Conservation (phyloP, 306 rosid genomes). For the apple (Malus domestica) region ASM211411v1 NC_041789.1:8055001-8055500, state of each 20-base stretch:
- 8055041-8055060: too few species aligned
- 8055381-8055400: background rate
- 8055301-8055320: slow-evolving; percentile 45
- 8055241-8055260: background rate
- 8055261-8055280: background rate
- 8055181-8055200: too few species aligned
- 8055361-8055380: background rate
- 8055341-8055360: slow-evolving; percentile 26
- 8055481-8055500: slow-evolving; percentile 29
- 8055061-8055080: too few species aligned
- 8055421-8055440: slow-evolving; percentile 30
- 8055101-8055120: too few species aligned
- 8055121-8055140: too few species aligned
- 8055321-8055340: slow-evolving; percentile 35
- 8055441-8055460: slow-evolving; percentile 26
- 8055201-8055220: background rate
- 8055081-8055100: too few species aligned
- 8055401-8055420: slow-evolving; percentile 19
- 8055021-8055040: too few species aligned
- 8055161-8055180: too few species aligned
- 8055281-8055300: background rate
- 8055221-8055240: background rate
- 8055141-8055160: too few species aligned
- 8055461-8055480: slow-evolving; percentile 31
- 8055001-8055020: too few species aligned